Conservation (phyloP, 306 rosid genomes). For the Trifolium dubium region DNA sequence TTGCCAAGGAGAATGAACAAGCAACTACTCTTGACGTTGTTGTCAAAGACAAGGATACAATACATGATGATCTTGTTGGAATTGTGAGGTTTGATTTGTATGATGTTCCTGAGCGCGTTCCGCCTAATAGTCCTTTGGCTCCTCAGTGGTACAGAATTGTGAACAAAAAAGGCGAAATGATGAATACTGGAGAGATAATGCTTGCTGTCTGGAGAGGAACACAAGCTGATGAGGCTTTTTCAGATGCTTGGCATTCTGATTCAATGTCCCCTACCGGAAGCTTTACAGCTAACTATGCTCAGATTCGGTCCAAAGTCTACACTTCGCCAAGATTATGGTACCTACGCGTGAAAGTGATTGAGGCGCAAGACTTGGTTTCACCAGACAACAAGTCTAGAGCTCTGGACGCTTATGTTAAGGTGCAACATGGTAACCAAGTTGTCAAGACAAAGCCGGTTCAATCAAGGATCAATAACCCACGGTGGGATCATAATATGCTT, state of each 20-base stretch:
- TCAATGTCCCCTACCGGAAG: slow-evolving; percentile 62
- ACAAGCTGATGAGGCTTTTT: slow-evolving; percentile 96
- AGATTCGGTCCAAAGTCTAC: slow-evolving; percentile 81
- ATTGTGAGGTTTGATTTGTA: slow-evolving; percentile 60
- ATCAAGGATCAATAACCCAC: slow-evolving; percentile 53
- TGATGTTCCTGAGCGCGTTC: slow-evolving; percentile 76
- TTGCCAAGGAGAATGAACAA: slow-evolving; percentile 66
- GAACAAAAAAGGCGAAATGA: slow-evolving; percentile 63
- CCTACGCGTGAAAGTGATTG: slow-evolving; percentile 68
- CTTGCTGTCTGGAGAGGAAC: slow-evolving; percentile 97
- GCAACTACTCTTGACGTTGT: slow-evolving; percentile 61
- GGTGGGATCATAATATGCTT: slow-evolving; percentile 72
- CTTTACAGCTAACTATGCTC: slow-evolving; percentile 45
- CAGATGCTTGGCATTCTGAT: slow-evolving; percentile 98
- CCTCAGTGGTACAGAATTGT: slow-evolving; percentile 87
- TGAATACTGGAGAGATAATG: slow-evolving; percentile 79
- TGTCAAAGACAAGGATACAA: slow-evolving; percentile 71
- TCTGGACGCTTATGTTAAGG: slow-evolving; percentile 74
- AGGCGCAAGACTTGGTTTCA: slow-evolving; percentile 83
- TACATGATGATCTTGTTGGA: slow-evolving; percentile 82
- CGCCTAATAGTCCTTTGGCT: slow-evolving; percentile 97
- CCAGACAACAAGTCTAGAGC: slow-evolving; percentile 72
- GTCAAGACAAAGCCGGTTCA: slow-evolving; percentile 63
- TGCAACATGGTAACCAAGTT: slow-evolving; percentile 71
- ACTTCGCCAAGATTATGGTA: slow-evolving; percentile 88